Evolutionary conservation across 192 early-diverging fungal genomes (phyloP), one percentile per base, ranked within the genome.

Genomic region (Backusella sp.): DNA sequence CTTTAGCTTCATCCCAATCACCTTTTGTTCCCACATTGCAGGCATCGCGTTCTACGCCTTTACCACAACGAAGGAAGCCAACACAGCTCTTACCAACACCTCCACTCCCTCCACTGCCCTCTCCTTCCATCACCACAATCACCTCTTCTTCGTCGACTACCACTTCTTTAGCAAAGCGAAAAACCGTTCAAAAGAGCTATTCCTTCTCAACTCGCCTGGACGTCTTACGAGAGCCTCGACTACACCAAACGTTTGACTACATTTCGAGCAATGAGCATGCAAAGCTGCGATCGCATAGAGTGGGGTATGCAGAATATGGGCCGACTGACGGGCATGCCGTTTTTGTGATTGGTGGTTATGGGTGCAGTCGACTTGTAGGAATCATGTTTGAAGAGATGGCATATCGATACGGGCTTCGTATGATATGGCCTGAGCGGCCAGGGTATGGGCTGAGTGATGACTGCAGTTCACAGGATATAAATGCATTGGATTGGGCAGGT

Each of bases 331-430:
- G 79, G n/a, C 67, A 72, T 46, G 76, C 82, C 5, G 76, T 73
- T 28, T 74, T 83, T 59, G 67, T 83, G 17, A 83, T 83, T 49
- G 82, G 82, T 7, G 82, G 82, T 9, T 79, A 80, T 28, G 82
- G 82, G 1, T 83, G 82, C 52, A 75, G 76, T 7, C 44, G 82
- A 56, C 39, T 83, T 14, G 82, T 83, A 14, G 79, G 82, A 28
- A 68, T 80, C 44, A 80, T 83, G 82, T 83, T 83, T 77, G 78
- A 77, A 70, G 82, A 83, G n/a, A n/a, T 79, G 6, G 75, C 76
- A n/a, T 73, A 68, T 42, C 37, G 73, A 36, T 69, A 83, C 69
- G 70, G 70, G 26, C 52, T 80, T 28, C 66, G 82, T 4, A 75
- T 83, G 82, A 77, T 83, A 32, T 80, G 79, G 79, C 82, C 82